Conservation (phyloP, 1,284 basidiomycete species). For the Peniophora sp. region DNA sequence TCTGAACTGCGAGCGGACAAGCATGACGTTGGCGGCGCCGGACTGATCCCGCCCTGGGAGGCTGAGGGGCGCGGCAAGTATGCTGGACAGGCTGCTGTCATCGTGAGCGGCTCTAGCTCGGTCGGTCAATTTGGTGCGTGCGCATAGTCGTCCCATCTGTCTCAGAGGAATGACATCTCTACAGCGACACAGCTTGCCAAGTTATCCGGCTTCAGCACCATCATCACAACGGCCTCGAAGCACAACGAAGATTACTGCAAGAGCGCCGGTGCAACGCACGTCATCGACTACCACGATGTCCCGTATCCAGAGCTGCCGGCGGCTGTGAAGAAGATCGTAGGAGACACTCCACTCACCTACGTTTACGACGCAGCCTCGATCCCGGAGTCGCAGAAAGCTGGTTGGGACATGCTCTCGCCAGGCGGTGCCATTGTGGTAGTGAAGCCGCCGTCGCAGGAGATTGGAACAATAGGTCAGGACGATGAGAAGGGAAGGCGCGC, state of each 20-base stretch:
- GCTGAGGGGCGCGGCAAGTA: slow-evolving; percentile 16
- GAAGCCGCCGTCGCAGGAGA: slow-evolving; percentile 7
- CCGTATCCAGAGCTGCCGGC: slow-evolving; percentile 9
- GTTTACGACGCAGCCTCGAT: slow-evolving; percentile 27
- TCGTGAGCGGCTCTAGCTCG: slow-evolving; percentile 27
- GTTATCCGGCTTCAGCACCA: slow-evolving; percentile 39
- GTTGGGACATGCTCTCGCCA: slow-evolving; percentile 16
- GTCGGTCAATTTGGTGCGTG: slow-evolving; percentile 27
- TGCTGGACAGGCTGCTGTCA: slow-evolving; percentile 19
- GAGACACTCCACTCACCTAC: slow-evolving; percentile 8
- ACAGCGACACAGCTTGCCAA: slow-evolving; percentile 35
- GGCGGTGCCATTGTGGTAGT: slow-evolving; percentile 7
- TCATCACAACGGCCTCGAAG: slow-evolving; percentile 38
- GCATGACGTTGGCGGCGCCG: slow-evolving; percentile 3
- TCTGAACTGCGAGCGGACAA: slow-evolving; percentile 6
- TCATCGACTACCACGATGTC: slow-evolving; percentile 28
- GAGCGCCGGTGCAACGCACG: slow-evolving; percentile 40
- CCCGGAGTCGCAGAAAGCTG: slow-evolving; percentile 14
- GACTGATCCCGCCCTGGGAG: slow-evolving; percentile 15
- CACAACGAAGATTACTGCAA: slow-evolving; percentile 34
- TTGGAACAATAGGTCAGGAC: slow-evolving; percentile 7
- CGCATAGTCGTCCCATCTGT: slow-evolving; percentile 16
- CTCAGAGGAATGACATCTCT: slow-evolving; percentile 1
- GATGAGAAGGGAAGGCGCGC: slow-evolving; percentile 16
- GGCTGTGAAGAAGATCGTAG: slow-evolving; percentile 10